Evolutionary conservation across 345 rosid species (phyloP).

Genomic region (Brassica carinata): DNA sequence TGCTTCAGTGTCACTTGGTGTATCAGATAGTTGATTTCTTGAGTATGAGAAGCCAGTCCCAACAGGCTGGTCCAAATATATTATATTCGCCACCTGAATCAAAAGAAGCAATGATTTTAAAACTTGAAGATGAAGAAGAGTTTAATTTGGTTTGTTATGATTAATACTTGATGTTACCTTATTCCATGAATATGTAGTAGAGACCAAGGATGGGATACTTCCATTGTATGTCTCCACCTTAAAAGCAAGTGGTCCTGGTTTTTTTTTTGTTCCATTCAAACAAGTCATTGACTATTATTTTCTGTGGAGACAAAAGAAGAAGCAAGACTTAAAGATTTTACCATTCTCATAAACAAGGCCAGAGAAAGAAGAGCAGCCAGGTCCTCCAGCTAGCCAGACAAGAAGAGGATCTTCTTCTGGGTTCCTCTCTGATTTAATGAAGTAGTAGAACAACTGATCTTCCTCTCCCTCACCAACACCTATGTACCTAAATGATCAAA

Average conservation of each 20-base stretch:
- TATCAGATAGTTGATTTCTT: conserved; percentile 39
- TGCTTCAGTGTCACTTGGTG: conserved; percentile 51
- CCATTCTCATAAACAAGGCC: conserved; percentile 35
- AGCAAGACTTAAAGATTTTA: neutral
- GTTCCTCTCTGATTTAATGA: conserved; percentile 34
- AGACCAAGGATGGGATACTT: neutral
- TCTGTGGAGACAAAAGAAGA: neutral
- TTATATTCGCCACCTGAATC: conserved; percentile 59
- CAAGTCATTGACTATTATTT: neutral
- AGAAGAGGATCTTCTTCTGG: conserved; percentile 26
- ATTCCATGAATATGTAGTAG: neutral
- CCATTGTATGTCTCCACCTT: neutral
- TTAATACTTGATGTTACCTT: neutral
- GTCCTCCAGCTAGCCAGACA: conserved; percentile 45
- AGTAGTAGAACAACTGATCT: conserved; percentile 40
- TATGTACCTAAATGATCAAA: neutral
- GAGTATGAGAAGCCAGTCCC: conserved; percentile 78
- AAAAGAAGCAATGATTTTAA: neutral
- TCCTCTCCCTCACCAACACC: conserved; percentile 21
- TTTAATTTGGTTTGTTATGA: neutral
- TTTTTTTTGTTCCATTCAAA: neutral
- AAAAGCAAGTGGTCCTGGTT: neutral
- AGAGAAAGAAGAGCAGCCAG: conserved; percentile 45
- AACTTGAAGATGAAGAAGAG: neutral
- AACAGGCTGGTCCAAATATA: conserved; percentile 69